Conservation (phyloP, 768 basidiomycete genomes). For the Mycena epipterygia region DNA sequence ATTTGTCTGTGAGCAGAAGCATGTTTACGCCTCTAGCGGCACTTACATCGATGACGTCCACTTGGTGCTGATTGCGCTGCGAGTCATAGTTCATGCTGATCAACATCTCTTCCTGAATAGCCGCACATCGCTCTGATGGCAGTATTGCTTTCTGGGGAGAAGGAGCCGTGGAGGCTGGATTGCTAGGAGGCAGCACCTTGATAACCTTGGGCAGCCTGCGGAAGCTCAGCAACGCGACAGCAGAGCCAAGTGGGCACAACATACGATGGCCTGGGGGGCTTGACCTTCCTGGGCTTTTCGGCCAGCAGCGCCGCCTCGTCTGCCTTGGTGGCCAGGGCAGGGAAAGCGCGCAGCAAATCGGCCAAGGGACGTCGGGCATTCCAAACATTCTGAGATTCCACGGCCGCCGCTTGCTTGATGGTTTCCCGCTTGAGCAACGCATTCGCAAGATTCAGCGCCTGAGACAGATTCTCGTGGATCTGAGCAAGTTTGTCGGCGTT, state of each 20-base stretch:
- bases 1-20: slow-evolving; percentile 1
- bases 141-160: slow-evolving; percentile 54
- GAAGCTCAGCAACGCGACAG: slow-evolving; percentile 52
- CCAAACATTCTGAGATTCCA: slow-evolving; percentile 78
- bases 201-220: slow-evolving; percentile 55
- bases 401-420: slow-evolving; percentile 75
- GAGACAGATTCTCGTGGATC: slow-evolving; percentile 80
- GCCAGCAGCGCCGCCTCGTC: slow-evolving; percentile 82
- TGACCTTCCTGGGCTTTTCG: slow-evolving; percentile 66
- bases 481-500: slow-evolving; percentile 89
- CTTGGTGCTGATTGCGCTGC: slow-evolving; percentile 86
- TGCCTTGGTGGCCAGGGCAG: slow-evolving; percentile 68
- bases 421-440: slow-evolving; percentile 79
- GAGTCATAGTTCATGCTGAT: slow-evolving; percentile 72
- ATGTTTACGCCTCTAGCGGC: neutral
- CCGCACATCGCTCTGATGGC: slow-evolving; percentile 75
- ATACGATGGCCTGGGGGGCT: slow-evolving; percentile 37
- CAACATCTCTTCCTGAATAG: slow-evolving; percentile 75
- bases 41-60: slow-evolving; percentile 86
- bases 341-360: slow-evolving; percentile 85
- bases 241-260: slow-evolving; percentile 40
- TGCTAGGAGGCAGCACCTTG: slow-evolving; percentile 66
- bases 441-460: slow-evolving; percentile 80
- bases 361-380: slow-evolving; percentile 80
- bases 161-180: slow-evolving; percentile 58